These are phyloP conservation scores for Penicillium rolfsii DNA, from an alignment of 2,329 filamentous ascomycete genomes.

Conservation along the genomic window DNA sequence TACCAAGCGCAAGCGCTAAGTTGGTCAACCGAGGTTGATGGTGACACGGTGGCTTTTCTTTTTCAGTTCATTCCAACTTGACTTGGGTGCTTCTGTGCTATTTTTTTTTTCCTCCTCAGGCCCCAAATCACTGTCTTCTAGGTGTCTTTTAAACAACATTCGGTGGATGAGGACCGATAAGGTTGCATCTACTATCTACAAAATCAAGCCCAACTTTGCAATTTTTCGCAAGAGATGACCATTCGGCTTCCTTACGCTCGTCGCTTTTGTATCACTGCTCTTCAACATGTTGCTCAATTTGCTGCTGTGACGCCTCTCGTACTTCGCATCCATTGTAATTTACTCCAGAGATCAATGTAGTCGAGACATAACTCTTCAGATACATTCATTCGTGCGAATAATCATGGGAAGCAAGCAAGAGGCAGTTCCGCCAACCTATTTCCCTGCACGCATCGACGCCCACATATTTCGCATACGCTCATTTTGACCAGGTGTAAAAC, in stretches of 20 bases:
- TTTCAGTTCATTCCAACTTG: neutral
- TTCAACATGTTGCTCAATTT: neutral
- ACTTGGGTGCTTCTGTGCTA: neutral
- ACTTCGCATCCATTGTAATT: neutral
- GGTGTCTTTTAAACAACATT: neutral
- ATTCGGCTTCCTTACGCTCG: neutral
- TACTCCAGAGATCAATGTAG: neutral
- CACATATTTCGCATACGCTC: slow-evolving; percentile 58
- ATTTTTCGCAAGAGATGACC: neutral
- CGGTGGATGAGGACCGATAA: neutral
- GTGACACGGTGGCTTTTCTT: neutral
- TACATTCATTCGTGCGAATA: neutral
- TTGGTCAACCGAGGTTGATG: neutral
- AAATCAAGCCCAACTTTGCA: neutral
- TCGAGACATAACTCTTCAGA: neutral
- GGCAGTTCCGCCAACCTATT: slow-evolving; percentile 24
- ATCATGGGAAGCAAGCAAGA: neutral
- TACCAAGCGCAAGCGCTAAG: slow-evolving; percentile 74
- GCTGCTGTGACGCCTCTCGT: neutral
- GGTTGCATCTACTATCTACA: neutral
- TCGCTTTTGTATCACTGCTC: neutral
- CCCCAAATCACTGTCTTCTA: slow-evolving; percentile 3
- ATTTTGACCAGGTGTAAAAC: slow-evolving; percentile 56
- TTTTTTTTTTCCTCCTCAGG: neutral
- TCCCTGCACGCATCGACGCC: slow-evolving; percentile 45